Base-by-base conservation (phyloP, 129 eudicot species). In the Chrysanthemum lavandulifolium region DNA sequence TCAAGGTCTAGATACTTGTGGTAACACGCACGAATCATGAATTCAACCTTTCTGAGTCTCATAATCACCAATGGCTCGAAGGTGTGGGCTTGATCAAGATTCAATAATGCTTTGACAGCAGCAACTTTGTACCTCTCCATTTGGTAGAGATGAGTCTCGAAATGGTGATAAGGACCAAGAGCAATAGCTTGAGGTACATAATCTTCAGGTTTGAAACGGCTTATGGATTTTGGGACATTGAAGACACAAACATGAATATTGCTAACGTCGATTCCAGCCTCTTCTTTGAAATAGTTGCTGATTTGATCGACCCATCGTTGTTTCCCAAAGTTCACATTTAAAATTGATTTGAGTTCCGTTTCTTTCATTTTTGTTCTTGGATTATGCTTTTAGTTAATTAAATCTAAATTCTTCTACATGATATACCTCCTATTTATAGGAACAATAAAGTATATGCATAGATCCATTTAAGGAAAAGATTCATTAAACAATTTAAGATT, bases 141-240 rank as follows among this genome's bases (percentile, higher is more conserved):
- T 61, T 74, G 76, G 65, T 80, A 77, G 51, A 80, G 80, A 52
- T 73, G 72, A 29, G 82, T 36, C 49, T 63, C 52, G 63, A 80
- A 76, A 33, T 80, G 88, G 56, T 80, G 84, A 64, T 84, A 84
- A 13, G 88, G 84, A 4, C 88, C 88, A 4, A 80, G 61, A 8
- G 84, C 81, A 15, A 83, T 54, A 10, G 43, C 72, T 45, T 83
- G 84, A 40, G 87, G 87, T 21, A 66, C 63, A 60, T 84, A 84
- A 11, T 84, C 84, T 31, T 84, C 85, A 14, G 85, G 82, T 23
- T 80, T 84, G 69, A 78, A 53, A 27, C 49, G 70, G 12, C 66
- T 68, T n/a, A 84, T 36, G 58, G 72, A 67, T 58, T 76, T 77
- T 7, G 85, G 80, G 21, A 84, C 88, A n/a, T 51, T 78, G 33